Conservation (phyloP, 495 filamentous ascomycete species). For the Xylaria venustula region DNA sequence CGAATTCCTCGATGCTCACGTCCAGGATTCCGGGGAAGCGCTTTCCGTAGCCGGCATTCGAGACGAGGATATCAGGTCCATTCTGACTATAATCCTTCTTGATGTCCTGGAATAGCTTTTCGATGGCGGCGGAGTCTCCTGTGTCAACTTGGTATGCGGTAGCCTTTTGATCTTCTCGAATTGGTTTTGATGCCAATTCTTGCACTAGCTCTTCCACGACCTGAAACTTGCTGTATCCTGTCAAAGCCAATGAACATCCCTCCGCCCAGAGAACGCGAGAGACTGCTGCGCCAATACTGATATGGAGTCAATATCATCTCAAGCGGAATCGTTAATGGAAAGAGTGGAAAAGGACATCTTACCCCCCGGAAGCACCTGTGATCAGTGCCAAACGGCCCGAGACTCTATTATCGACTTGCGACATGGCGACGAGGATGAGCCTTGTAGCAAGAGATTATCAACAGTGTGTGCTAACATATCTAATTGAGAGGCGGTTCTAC, state of each 20-base stretch:
- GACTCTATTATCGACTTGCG: slow-evolving; percentile 49
- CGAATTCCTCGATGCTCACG: slow-evolving; percentile 59
- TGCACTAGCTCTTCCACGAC: slow-evolving; percentile 45
- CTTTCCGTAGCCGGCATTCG: slow-evolving; percentile 41
- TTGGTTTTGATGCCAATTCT: slow-evolving; percentile 28
- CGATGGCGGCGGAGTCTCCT: slow-evolving; percentile 47
- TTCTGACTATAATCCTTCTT: slow-evolving; percentile 49
- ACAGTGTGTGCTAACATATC: too few species aligned
- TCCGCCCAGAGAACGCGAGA: slow-evolving; percentile 54
- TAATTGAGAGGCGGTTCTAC: too few species aligned
- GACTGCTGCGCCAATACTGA: slow-evolving; percentile 61
- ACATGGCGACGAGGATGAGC: slow-evolving; percentile 12
- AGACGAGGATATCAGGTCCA: slow-evolving; percentile 61
- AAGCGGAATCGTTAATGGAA: not conserved
- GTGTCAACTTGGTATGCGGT: slow-evolving; percentile 60
- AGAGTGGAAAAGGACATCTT: slow-evolving; percentile 18
- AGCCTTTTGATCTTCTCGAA: slow-evolving; percentile 40
- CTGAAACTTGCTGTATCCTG: slow-evolving; percentile 54
- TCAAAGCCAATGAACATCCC: slow-evolving; percentile 59
- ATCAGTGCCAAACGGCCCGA: slow-evolving; percentile 60
- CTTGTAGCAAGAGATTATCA: not conserved
- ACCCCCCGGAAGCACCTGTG: slow-evolving; percentile 67
- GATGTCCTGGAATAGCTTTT: slow-evolving; percentile 52
- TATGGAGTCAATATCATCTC: slow-evolving; percentile 1
- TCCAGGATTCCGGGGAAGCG: slow-evolving; percentile 33